phyloP scores from a whole-genome alignment of 2,329 filamentous ascomycete genomes.

The Escovopsis weberi region DNA sequence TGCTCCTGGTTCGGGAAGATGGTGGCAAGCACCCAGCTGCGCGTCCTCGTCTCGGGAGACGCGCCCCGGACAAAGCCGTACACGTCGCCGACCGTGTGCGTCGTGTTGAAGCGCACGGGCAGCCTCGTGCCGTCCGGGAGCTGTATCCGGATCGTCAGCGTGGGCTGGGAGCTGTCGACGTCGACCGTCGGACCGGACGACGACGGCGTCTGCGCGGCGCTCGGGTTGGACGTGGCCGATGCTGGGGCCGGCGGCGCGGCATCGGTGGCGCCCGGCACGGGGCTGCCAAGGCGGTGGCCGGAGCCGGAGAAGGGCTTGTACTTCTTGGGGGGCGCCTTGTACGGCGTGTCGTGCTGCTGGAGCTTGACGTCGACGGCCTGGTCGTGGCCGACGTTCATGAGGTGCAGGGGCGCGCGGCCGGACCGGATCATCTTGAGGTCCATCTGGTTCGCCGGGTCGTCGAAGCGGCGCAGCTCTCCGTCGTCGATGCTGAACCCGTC shows the following conservation, averaged over 20 bases:
- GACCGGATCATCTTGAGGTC: constrained; percentile 63
- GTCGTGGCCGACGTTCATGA: constrained; percentile 62
- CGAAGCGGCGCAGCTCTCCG: constrained; percentile 61
- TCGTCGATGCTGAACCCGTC: constrained; percentile 80
- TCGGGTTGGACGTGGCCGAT: constrained; percentile 16
- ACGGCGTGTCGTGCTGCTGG: constrained; percentile 57
- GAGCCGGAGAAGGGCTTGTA: constrained; percentile 62
- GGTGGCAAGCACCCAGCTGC: constrained; percentile 63
- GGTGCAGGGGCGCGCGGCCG: constrained; percentile 60
- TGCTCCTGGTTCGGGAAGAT: constrained; percentile 76
- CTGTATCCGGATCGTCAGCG: constrained; percentile 58
- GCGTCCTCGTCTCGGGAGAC: constrained; percentile 37
- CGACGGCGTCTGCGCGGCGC: constrained; percentile 9
- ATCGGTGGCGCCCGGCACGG: constrained; percentile 46
- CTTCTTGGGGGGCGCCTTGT: constrained; percentile 55
- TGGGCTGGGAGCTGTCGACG: constrained; percentile 53
- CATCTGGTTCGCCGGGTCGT: constrained; percentile 59
- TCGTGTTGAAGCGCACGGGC: constrained; percentile 69
- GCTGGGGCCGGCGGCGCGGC: constrained; percentile 9
- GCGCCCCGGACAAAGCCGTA: constrained; percentile 61
- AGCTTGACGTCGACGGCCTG: constrained; percentile 70
- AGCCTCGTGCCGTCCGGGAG: constrained; percentile 64
- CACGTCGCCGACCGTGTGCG: constrained; percentile 62
- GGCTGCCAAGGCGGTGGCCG: constrained; percentile 62
- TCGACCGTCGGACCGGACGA: constrained; percentile 21